Percentiles rank a stretch among this genome's conserved stretches.
These are phyloP conservation scores for Chaetothyriales sp. DNA, from an alignment of 2,329 filamentous ascomycete genomes.

Conservation along the genomic window DNA sequence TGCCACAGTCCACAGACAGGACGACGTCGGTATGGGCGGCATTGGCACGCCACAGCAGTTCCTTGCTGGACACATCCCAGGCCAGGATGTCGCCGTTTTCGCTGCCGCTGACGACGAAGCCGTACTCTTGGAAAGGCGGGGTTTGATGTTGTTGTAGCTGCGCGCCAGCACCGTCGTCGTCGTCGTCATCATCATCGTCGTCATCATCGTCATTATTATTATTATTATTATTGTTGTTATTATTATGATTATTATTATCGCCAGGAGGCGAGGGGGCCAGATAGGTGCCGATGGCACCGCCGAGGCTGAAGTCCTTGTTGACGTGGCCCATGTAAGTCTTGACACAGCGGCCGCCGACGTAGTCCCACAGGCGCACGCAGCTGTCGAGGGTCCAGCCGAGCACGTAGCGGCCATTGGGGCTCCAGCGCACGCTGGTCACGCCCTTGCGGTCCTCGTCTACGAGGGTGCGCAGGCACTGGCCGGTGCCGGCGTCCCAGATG, in stretches of 20 bases:
- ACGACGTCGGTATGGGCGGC: slow-evolving; percentile 42
- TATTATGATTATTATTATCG: slow-evolving; percentile 2
- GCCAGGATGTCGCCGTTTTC: slow-evolving; percentile 74
- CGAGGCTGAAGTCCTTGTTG: slow-evolving; percentile 73
- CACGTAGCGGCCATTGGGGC: slow-evolving; percentile 84
- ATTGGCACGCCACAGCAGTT: slow-evolving; percentile 52
- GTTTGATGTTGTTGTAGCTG: slow-evolving; percentile 8
- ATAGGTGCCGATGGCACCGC: slow-evolving; percentile 64
- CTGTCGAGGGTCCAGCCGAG: slow-evolving; percentile 84
- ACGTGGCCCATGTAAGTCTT: slow-evolving; percentile 94
- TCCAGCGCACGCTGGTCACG: slow-evolving; percentile 79
- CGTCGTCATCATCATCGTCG: slow-evolving; percentile 16
- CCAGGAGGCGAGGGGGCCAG: neutral
- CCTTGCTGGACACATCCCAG: slow-evolving; percentile 83
- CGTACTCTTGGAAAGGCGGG: slow-evolving; percentile 14
- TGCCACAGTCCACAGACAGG: slow-evolving; percentile 40
- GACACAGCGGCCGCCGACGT: slow-evolving; percentile 74
- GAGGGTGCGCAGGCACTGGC: slow-evolving; percentile 84
- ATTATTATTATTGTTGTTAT: slow-evolving; percentile 14
- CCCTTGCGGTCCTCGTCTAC: slow-evolving; percentile 93
- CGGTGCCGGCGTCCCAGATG: slow-evolving; percentile 90
- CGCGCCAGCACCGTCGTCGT: neutral
- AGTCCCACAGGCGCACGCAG: slow-evolving; percentile 86
- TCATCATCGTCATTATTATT: no score
- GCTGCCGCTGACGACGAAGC: slow-evolving; percentile 67